phyloP scores from a whole-genome alignment of 495 filamentous ascomycete species.

The Lichenothelia convexa region DNA sequence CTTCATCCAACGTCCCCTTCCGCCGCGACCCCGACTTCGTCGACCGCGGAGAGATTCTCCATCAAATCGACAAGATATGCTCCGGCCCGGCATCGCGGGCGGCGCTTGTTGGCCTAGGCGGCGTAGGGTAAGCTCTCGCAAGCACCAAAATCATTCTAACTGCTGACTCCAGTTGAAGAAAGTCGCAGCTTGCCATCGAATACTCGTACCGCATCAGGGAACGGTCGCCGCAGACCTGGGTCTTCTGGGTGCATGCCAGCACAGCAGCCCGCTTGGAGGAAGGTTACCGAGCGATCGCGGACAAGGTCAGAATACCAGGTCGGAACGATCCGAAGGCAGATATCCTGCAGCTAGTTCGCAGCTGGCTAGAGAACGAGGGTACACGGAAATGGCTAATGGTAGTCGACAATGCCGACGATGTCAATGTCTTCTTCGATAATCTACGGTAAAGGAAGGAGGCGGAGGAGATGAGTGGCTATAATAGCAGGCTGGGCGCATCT shows the following conservation, averaged over 20 bases:
- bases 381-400: slow-evolving; percentile 6
- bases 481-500: not conserved
- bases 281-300: not conserved
- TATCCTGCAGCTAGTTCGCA: slow-evolving; percentile 2
- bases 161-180: not conserved
- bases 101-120: slow-evolving; percentile 19
- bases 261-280: not conserved
- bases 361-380: slow-evolving; percentile 1
- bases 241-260: slow-evolving; percentile 1
- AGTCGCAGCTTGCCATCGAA: not conserved
- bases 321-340: not conserved
- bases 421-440: no score
- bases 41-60: slow-evolving; percentile 4
- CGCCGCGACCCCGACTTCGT: slow-evolving; percentile 9
- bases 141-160: not conserved
- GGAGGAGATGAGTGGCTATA: no score
- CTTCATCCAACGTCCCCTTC: slow-evolving; percentile 6
- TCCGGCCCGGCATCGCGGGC: slow-evolving; percentile 6
- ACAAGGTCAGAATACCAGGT: not conserved
- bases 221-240: not conserved
- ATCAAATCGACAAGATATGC: slow-evolving; percentile 5
- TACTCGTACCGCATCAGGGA: not conserved
- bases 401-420: no score
- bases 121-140: slow-evolving; percentile 14
- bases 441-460: no score